These are phyloP conservation scores for Arachnopeziza araneosa DNA, from an alignment of 2,329 filamentous ascomycete genomes.

Conservation along the genomic window DNA sequence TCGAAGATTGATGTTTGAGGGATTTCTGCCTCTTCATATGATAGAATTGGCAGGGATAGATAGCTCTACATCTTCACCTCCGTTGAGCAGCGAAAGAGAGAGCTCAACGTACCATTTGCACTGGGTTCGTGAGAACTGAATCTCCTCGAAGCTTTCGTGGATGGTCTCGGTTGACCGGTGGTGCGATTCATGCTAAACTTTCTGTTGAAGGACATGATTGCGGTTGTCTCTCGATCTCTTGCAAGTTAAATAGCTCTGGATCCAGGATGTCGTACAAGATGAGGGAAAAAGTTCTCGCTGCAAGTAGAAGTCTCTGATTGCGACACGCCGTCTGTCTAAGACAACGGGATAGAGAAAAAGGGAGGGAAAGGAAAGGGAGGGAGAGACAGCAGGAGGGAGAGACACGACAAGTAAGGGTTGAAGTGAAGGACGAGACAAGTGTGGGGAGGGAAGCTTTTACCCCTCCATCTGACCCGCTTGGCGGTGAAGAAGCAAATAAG, in stretches of 20 bases:
- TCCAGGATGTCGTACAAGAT: not conserved
- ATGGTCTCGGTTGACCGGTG: conserved; percentile 53
- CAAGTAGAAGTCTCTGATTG: not conserved
- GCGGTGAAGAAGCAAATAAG: conserved; percentile 10
- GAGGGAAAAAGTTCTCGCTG: not conserved
- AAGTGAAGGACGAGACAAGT: not conserved
- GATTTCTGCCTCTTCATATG: not conserved
- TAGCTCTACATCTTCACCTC: not conserved
- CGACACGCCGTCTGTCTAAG: not conserved
- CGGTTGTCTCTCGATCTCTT: not conserved
- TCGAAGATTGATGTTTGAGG: not conserved
- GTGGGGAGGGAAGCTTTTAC: not conserved
- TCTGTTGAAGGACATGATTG: conserved; percentile 41
- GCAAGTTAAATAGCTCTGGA: not conserved
- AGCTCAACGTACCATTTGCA: conserved; percentile 43
- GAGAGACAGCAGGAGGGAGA: not conserved
- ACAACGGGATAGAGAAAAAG: not conserved
- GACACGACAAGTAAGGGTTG: not conserved
- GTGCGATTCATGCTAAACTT: conserved; percentile 65
- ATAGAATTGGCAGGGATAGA: not conserved
- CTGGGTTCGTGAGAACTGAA: conserved; percentile 56
- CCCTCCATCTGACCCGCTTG: not conserved
- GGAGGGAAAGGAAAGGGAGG: not conserved
- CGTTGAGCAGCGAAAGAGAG: conserved; percentile 3
- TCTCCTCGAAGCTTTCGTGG: conserved; percentile 38